These are phyloP conservation scores for Pichia pseudocactophila DNA, from an alignment of 805 yeast species.

Conservation along the genomic window DNA sequence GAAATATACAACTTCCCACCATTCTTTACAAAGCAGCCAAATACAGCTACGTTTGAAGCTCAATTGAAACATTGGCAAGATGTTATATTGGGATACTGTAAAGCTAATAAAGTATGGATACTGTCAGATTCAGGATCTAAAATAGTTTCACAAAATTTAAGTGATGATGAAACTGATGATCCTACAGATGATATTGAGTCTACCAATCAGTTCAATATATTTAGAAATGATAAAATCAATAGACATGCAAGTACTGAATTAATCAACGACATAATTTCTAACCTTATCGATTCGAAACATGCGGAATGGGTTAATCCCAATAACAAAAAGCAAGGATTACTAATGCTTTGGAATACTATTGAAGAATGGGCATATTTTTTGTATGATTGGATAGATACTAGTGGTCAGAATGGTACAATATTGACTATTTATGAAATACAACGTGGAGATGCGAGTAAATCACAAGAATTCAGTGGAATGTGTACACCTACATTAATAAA, in stretches of 20 bases:
- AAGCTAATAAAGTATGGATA: slow-evolving; percentile 45
- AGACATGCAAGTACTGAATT: slow-evolving; percentile 49
- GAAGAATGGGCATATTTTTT: slow-evolving; percentile 60
- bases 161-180: slow-evolving; percentile 16
- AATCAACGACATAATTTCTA: slow-evolving; percentile 43
- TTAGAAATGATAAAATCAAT: slow-evolving; percentile 42
- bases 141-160: slow-evolving; percentile 12
- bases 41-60: slow-evolving; percentile 63
- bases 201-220: slow-evolving; percentile 27
- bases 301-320: slow-evolving; percentile 48
- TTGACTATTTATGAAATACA: slow-evolving; percentile 76
- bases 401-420: slow-evolving; percentile 72
- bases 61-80: slow-evolving; percentile 76
- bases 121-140: slow-evolving; percentile 32
- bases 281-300: slow-evolving; percentile 45
- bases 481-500: slow-evolving; percentile 46
- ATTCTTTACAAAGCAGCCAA: slow-evolving; percentile 82
- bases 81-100: slow-evolving; percentile 54
- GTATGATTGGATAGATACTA: slow-evolving; percentile 59
- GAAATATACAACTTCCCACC: slow-evolving; percentile 77
- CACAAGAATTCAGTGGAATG: slow-evolving; percentile 54
- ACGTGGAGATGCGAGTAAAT: slow-evolving; percentile 48
- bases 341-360: slow-evolving; percentile 61
- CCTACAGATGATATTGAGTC: slow-evolving; percentile 9
- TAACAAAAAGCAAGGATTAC: slow-evolving; percentile 37